Base-by-base conservation (phyloP, 176 grass and related monocot genomes). In the Themeda triandra region DNA sequence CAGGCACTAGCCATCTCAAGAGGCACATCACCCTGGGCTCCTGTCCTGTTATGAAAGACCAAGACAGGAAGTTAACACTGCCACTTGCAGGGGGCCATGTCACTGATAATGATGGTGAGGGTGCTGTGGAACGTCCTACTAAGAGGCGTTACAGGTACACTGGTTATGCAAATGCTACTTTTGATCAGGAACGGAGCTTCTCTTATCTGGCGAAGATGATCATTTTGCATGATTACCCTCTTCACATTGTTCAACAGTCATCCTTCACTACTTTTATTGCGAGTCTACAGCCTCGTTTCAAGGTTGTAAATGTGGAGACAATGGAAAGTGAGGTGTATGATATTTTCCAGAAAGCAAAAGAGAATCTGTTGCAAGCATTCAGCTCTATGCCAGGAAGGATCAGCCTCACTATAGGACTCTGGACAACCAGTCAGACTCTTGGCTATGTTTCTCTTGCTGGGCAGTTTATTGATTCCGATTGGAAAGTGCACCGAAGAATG, bases 1-100 rank as follows among this genome's bases (percentile, higher is more conserved):
- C 94, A 32, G 92, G 94, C 3, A 94, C 94, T 37, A 97, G 92
- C 82, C 94, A 97, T 90, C 87, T 97, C 21, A 97, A 97, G 89
- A 91, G 92, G 76, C 94, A 97, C 49, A 97, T 97, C 66, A 90
- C 89, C 67, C 77, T 94, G 44, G 92, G 89, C 65, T 97, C 92
- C 2, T 97, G 94, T 86, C 87, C 94, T 24, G 83, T 88, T 79
- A 89, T 97, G 23, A 97, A 97, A 84, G 78, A 81, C 23, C 82
- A 92, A 77, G 88, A 97, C 46, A 84, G 85, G 86, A 89, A 73
- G 69, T 59, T 81, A 30, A 42, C 70, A 0, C 71, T 86, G 23
- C 66, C 59, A 70, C 79, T 75, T 67, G 23, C 69, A 32, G 75
- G 86, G 32, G 86, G 62, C 19, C 72, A 39, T 78, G 66, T 15